phyloP scores from a whole-genome alignment of 140 eudicot species.

The Cichorium intybus region DNA sequence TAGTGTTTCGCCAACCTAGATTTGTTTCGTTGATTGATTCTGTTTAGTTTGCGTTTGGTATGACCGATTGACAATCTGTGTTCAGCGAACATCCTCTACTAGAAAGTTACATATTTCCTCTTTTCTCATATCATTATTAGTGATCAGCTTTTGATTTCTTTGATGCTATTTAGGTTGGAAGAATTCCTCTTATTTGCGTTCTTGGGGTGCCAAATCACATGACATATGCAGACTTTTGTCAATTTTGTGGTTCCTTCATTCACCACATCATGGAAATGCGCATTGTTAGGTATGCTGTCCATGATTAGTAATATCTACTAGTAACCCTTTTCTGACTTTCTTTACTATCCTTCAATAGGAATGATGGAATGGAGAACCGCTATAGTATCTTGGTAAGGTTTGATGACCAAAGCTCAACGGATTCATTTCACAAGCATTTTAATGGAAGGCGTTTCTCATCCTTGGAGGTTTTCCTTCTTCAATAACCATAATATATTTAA shows the following conservation, averaged over 20 bases:
- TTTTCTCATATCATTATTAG: neutral
- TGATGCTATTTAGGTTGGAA: constrained; percentile 55
- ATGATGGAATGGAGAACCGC: constrained; percentile 80
- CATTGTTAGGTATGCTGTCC: constrained; percentile 60
- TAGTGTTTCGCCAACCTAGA: neutral
- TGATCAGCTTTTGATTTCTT: neutral
- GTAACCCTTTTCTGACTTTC: neutral
- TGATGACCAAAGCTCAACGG: constrained; percentile 72
- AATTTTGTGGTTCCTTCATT: constrained; percentile 86
- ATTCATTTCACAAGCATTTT: constrained; percentile 77
- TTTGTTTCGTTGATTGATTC: neutral
- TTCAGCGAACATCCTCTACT: neutral
- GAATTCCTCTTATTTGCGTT: constrained; percentile 83
- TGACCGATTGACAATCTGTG: neutral
- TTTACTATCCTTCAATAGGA: constrained; percentile 38
- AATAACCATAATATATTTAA: neutral
- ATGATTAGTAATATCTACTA: neutral
- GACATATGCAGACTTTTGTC: constrained; percentile 96
- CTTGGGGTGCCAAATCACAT: constrained; percentile 96
- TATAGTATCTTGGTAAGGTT: constrained; percentile 77
- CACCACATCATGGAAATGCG: constrained; percentile 91
- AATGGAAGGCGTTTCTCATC: constrained; percentile 79
- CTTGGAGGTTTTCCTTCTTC: constrained; percentile 57
- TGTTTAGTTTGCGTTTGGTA: neutral
- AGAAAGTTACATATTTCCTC: neutral